Evolutionary conservation across 2,329 filamentous ascomycete species (phyloP), one percentile per base, ranked within the genome.

Genomic region (Erysiphe neolycopersici): DNA sequence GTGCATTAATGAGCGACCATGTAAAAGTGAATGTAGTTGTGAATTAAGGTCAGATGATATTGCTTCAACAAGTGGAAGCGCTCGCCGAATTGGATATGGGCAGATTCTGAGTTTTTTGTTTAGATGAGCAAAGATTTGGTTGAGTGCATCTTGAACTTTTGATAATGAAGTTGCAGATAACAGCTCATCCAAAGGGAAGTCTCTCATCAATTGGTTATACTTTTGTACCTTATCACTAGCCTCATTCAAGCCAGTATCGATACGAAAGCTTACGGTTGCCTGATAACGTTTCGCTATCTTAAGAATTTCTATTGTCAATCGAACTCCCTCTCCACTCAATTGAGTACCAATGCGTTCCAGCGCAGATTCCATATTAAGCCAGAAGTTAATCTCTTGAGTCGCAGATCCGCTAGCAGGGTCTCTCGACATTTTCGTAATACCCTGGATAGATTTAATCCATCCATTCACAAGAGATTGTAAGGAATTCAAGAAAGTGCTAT

Each of bases 381-480:
- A 99, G 57, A 98, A 98, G 60, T 94, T 94, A 60, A 98, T 93
- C 60, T 99, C 89, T 59, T 95, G 89, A 45, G 82, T 87, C 30
- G 89, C 89, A 18, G 84, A 92, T 30, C 75, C 68, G 65, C 54
- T 71, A 4, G 66, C 64, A 0, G 82, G 75, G 53, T 98, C 89
- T 54, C 84, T 76, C 36, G 83, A 82, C 65, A 93, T 79, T 62
- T 91, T 91, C 35, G 89, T 98, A 52, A 94, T 91, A 41, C 79
- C 78, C 59, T 94, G 87, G 50, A 99, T 98, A 11, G 87, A 92
- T 63, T 92, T 92, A 63, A 98, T 98, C 89, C 89, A 99, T 49
- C 78, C 77, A 59, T 95, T 98, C 47, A 95, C 89, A 41, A 78
- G 89, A 42, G 81, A 78, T 58, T 95, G 89, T 33, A 99, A 66